A percentile compares a stretch with the other conserved stretches of the same genome.
phyloP scores from a whole-genome alignment of 2,329 filamentous ascomycete species.

The Basipetospora chlamydospora region DNA sequence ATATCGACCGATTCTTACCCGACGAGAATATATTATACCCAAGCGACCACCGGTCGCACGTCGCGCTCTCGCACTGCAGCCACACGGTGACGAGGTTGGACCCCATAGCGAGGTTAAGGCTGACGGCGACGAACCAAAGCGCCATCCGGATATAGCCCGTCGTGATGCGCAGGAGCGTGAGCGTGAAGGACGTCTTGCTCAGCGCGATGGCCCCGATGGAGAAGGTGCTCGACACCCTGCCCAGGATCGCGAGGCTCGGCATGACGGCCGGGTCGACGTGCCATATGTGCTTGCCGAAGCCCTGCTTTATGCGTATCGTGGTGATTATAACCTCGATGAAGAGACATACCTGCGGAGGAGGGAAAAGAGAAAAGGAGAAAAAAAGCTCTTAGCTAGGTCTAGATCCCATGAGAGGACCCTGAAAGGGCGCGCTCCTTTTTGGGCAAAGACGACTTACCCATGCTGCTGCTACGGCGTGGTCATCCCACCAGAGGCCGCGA shows the following conservation, averaged over 20 bases:
- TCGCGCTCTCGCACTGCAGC: no score
- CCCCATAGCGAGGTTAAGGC: constrained; percentile 1
- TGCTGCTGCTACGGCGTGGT: constrained; percentile 16
- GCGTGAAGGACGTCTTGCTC: constrained; percentile 23
- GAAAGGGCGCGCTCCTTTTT: no score
- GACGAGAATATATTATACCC: no score
- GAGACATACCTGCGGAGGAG: background rate
- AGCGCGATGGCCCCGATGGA: constrained; percentile 17
- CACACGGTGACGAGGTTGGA: no score
- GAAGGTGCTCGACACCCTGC: constrained; percentile 12
- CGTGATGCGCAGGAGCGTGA: constrained; percentile 18
- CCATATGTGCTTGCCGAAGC: constrained; percentile 1
- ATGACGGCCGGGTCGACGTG: background rate
- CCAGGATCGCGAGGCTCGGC: constrained; percentile 1
- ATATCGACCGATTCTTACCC: no score
- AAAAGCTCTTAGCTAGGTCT: no score
- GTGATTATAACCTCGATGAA: background rate
- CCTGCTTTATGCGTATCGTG: background rate
- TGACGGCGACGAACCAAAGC: background rate
- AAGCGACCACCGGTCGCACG: no score
- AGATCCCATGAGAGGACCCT: no score
- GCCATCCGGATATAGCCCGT: constrained; percentile 8
- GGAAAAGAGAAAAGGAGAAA: background rate
- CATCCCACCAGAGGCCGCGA: constrained; percentile 21
- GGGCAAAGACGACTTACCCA: constrained; percentile 16